These are phyloP conservation scores for Tolypocladium pustulatum DNA, from an alignment of 2,329 filamentous ascomycete genomes.

Conservation along the genomic window DNA sequence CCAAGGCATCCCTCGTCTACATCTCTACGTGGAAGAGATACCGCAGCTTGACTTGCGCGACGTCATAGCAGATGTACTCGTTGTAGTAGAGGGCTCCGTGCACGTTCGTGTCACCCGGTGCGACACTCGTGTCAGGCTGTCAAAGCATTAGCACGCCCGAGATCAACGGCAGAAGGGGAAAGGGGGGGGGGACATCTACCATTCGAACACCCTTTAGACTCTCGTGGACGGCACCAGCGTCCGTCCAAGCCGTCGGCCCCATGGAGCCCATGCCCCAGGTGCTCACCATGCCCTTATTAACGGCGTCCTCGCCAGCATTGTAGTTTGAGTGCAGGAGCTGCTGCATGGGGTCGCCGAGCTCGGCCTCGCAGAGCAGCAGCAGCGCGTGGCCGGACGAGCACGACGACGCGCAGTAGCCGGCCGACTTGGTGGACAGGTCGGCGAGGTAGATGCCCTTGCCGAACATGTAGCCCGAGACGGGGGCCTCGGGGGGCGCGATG, in stretches of 20 bases:
- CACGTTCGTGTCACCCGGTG: constrained; percentile 37
- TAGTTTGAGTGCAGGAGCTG: constrained; percentile 48
- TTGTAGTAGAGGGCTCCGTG: constrained; percentile 48
- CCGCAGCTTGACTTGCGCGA: constrained; percentile 57
- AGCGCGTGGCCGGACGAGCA: constrained; percentile 61
- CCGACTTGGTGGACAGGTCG: constrained; percentile 75
- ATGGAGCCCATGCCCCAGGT: constrained; percentile 61
- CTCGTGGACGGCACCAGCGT: constrained; percentile 56
- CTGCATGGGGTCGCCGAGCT: constrained; percentile 64
- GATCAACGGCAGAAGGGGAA: constrained; percentile 1
- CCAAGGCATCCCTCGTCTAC: background rate
- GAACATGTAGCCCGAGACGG: constrained; percentile 75
- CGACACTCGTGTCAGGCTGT: constrained; percentile 37
- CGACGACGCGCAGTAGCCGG: constrained; percentile 58
- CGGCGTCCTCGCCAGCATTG: constrained; percentile 53
- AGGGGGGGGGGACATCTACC: constrained; percentile 31
- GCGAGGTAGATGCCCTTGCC: constrained; percentile 84
- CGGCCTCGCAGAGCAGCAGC: constrained; percentile 71
- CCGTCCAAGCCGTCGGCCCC: constrained; percentile 63
- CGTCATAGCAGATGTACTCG: constrained; percentile 63
- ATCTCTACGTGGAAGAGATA: constrained; percentile 52
- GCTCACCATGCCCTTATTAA: constrained; percentile 46
- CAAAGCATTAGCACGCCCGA: constrained; percentile 1
- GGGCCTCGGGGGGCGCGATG: constrained; percentile 81
- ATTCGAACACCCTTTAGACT: constrained; percentile 60